Percentiles rank a stretch among this genome's conserved stretches.
phyloP scores from a whole-genome alignment of 768 basidiomycete genomes.

The Auricularia heimuer region DNA sequence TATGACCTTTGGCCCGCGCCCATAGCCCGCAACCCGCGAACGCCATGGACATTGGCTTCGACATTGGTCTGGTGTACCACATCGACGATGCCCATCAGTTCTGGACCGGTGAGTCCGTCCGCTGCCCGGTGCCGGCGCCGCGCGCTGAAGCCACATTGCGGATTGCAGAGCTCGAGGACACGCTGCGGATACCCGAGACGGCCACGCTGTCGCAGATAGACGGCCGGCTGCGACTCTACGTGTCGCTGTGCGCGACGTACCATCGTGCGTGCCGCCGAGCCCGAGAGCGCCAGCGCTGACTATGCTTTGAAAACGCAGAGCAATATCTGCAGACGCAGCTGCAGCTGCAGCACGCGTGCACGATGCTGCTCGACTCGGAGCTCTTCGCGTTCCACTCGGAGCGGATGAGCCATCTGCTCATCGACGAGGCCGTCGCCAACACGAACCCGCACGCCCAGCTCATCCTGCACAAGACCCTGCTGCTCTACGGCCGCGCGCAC shows the following conservation, averaged over 20 bases:
- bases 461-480: conserved; percentile 69
- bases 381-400: conserved; percentile 88
- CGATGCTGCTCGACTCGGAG: conserved; percentile 69
- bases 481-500: conserved; percentile 62
- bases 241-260: conserved; percentile 72
- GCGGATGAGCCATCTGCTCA: conserved; percentile 74
- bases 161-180: conserved; percentile 74
- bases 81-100: conserved; percentile 81
- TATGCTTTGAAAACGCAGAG: conserved; percentile 38
- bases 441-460: conserved; percentile 80
- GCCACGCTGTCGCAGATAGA: conserved; percentile 67
- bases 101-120: conserved; percentile 63
- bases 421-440: conserved; percentile 53
- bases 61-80: conserved; percentile 68
- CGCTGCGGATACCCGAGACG: conserved; percentile 54
- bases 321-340: conserved; percentile 75
- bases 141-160: background rate
- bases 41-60: conserved; percentile 33
- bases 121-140: conserved; percentile 5
- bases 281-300: background rate
- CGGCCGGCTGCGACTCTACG: conserved; percentile 62
- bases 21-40: background rate
- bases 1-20: too few species aligned
- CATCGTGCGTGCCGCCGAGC: conserved; percentile 50
- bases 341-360: conserved; percentile 78